phyloP scores from a whole-genome alignment of 1,284 basidiomycete species.

The Phylloporus sp. region DNA sequence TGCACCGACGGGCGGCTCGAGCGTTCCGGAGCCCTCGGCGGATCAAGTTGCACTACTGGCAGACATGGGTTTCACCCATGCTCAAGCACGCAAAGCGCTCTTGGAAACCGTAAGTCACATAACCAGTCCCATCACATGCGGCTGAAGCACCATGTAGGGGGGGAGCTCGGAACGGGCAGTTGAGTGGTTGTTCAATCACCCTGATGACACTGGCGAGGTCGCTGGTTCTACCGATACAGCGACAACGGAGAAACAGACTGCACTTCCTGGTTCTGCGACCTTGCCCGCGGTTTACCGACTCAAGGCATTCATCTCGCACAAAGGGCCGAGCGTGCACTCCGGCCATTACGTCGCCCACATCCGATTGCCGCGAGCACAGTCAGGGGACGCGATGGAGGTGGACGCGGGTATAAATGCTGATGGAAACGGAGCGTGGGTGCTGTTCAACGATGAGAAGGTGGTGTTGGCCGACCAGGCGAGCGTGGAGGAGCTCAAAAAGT shows the following conservation, averaged over 20 bases:
- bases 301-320: slow-evolving; percentile 96
- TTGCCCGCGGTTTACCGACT: slow-evolving; percentile 83
- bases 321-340: slow-evolving; percentile 93
- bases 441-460: slow-evolving; percentile 97
- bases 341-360: slow-evolving; percentile 95
- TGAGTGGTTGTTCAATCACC: slow-evolving; percentile 97
- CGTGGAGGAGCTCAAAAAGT: slow-evolving; percentile 73
- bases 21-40: slow-evolving; percentile 62
- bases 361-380: slow-evolving; percentile 32
- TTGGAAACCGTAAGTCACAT: slow-evolving; percentile 67
- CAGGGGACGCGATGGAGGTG: slow-evolving; percentile 30
- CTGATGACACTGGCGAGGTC: slow-evolving; percentile 85
- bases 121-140: neutral
- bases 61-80: slow-evolving; percentile 92
- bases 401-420: slow-evolving; percentile 4
- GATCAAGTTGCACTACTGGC: slow-evolving; percentile 79
- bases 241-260: slow-evolving; percentile 1
- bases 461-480: slow-evolving; percentile 84
- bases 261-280: slow-evolving; percentile 22
- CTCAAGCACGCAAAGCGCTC: slow-evolving; percentile 90
- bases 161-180: slow-evolving; percentile 87
- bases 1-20: slow-evolving; percentile 32
- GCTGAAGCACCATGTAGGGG: slow-evolving; percentile 49
- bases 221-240: slow-evolving; percentile 26
- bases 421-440: slow-evolving; percentile 72